Evolutionary conservation across 1,284 basidiomycete species (phyloP).

Genomic region (Fereydounia khargensis): DNA sequence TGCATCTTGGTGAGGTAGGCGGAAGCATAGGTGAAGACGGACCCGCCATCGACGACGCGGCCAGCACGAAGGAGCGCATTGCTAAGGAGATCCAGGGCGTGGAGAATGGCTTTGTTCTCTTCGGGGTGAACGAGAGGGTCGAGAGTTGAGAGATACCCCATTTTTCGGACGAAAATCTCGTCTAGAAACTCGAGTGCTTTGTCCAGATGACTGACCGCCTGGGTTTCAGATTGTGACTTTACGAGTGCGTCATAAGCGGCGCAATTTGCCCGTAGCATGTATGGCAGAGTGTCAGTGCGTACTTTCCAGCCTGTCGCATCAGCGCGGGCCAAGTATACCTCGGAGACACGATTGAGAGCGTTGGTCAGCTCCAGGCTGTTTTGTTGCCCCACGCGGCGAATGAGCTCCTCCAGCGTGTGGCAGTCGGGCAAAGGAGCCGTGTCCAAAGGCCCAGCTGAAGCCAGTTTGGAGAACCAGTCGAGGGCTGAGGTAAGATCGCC

Average conservation of each 20-base stretch:
- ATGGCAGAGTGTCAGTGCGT: neutral
- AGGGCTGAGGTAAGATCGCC: constrained; percentile 33
- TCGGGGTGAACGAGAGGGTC: neutral
- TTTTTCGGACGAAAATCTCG: constrained; percentile 8
- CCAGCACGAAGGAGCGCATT: constrained; percentile 9
- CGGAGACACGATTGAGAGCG: constrained; percentile 9
- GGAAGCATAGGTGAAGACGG: constrained; percentile 16
- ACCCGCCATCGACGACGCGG: constrained; percentile 23
- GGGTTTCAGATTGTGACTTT: constrained; percentile 8
- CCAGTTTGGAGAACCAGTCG: constrained; percentile 38
- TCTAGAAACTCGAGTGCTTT: constrained; percentile 15
- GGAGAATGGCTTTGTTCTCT: constrained; percentile 3
- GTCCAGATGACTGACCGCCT: constrained; percentile 19
- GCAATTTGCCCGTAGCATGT: constrained; percentile 27
- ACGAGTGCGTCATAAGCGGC: constrained; percentile 20
- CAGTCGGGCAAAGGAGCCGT: constrained; percentile 6
- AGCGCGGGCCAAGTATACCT: constrained; percentile 8
- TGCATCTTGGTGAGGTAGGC: constrained; percentile 11
- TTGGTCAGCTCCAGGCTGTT: constrained; percentile 10
- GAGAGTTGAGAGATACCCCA: neutral
- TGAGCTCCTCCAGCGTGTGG: constrained; percentile 10
- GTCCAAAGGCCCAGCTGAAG: neutral
- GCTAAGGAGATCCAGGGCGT: constrained; percentile 9
- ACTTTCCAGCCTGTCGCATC: neutral
- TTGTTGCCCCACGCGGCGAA: constrained; percentile 1